Evolutionary conservation across 129 eudicot species (phyloP).

Genomic region (Chrysanthemum makinoi): DNA sequence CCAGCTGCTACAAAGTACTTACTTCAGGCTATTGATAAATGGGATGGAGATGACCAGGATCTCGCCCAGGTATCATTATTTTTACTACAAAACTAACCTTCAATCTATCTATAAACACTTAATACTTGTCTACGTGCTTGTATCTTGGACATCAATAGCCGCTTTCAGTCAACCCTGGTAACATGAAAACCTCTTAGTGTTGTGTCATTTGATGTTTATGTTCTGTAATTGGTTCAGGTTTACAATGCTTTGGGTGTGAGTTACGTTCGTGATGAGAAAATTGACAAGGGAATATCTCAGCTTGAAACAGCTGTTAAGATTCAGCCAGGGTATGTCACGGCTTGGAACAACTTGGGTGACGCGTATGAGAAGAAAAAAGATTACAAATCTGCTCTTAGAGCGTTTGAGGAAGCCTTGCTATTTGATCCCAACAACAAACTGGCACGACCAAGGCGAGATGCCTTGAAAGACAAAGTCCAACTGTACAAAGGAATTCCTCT

Average conservation of each 20-base stretch:
- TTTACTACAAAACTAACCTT: neutral
- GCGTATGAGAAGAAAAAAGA: slow-evolving; percentile 91
- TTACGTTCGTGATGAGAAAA: slow-evolving; percentile 78
- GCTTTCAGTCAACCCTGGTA: no score
- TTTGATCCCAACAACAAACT: slow-evolving; percentile 90
- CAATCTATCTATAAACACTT: no score
- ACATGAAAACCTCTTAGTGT: neutral
- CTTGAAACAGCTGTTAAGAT: slow-evolving; percentile 80
- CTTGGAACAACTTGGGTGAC: slow-evolving; percentile 96
- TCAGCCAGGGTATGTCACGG: slow-evolving; percentile 94
- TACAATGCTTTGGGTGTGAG: slow-evolving; percentile 93
- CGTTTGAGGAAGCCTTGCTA: slow-evolving; percentile 91
- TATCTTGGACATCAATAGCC: no score
- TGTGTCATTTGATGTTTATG: neutral
- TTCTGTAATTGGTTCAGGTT: slow-evolving; percentile 42
- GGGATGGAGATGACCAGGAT: slow-evolving; percentile 99
- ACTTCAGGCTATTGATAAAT: slow-evolving; percentile 84
- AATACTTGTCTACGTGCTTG: no score
- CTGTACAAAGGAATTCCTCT: slow-evolving; percentile 82
- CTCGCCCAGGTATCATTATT: slow-evolving; percentile 75
- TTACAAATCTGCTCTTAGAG: slow-evolving; percentile 69
- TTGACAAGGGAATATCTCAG: slow-evolving; percentile 80
- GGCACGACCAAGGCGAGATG: slow-evolving; percentile 83
- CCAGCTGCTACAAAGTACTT: slow-evolving; percentile 90
- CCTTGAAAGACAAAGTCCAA: slow-evolving; percentile 58